Base-by-base conservation (phyloP, 768 basidiomycete genomes). In the Lactarius vividus region DNA sequence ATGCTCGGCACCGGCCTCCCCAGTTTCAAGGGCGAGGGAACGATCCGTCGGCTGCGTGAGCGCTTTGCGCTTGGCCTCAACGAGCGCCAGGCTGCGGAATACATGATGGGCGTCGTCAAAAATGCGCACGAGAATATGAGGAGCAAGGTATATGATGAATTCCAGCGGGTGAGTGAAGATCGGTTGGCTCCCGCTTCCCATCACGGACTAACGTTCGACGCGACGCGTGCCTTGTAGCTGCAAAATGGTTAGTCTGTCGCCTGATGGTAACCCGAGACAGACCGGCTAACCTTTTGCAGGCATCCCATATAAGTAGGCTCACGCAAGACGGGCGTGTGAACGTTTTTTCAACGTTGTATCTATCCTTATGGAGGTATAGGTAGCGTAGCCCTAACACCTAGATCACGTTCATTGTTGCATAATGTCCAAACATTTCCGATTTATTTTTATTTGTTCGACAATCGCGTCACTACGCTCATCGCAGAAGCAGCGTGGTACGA, bases 1-100 rank as follows among this genome's bases (percentile, higher is more conserved):
- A 99, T 99, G 97, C 84, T 98, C 18, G 95, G 90, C 44, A 95
- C 97, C 9, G 93, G 89, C 15, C 79, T 99, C 31, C 97, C 97
- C 13, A 95, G 92, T 7, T 98, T 98, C 85, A 98, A 98, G 74
- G 97, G 96, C 55, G 96, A 98, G 73, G 80, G 81, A 0, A 98
- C 97, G 3, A 96, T 98, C 75, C 86, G 85, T 70, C 80, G 97
- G 33, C 79, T 99, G 53, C 82, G 85, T 64, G 94, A 97, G 67
- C 85, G 97, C 28, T 99, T 97, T 79, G 88, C 85, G 49, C 81
- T 91, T 37, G 84, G 87, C 28, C 74, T 96, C 61, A 89, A 85
- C 62, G 97, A 99, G 73, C 83, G 92, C 55, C 90, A 93, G 66
- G 97, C 96, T 11, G 96, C 96, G 0, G 93, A 96, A 53, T 96